These are phyloP conservation scores for Salvia rosmarinus DNA, from an alignment of 257 asterid genomes.

Conservation along the genomic window DNA sequence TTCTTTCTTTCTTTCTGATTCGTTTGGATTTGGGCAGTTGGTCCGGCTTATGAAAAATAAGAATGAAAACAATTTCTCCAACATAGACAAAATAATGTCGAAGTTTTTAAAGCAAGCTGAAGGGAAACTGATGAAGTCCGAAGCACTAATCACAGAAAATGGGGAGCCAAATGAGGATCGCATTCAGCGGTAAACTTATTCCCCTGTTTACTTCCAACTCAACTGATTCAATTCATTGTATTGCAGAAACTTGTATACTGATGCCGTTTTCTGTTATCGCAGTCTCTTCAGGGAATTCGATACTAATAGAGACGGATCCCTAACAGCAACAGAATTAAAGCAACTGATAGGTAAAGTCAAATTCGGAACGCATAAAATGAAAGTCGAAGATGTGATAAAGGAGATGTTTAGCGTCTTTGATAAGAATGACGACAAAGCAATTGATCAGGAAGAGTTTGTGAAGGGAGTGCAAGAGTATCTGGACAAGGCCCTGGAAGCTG, in stretches of 20 bases:
- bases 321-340: slow-evolving; percentile 48
- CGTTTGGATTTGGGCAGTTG: slow-evolving; percentile 33
- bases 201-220: not conserved
- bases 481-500: slow-evolving; percentile 40
- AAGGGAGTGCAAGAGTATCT: slow-evolving; percentile 47
- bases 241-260: too few species aligned
- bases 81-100: slow-evolving; percentile 46
- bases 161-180: slow-evolving; percentile 57
- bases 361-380: slow-evolving; percentile 44
- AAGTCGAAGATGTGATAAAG: slow-evolving; percentile 37
- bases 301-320: slow-evolving; percentile 28
- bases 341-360: slow-evolving; percentile 42
- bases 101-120: slow-evolving; percentile 55
- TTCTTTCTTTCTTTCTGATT: not conserved
- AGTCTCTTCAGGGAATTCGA: slow-evolving; percentile 54
- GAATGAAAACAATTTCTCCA: slow-evolving; percentile 40
- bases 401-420: slow-evolving; percentile 51
- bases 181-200: slow-evolving; percentile 43
- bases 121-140: slow-evolving; percentile 41
- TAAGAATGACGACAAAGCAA: slow-evolving; percentile 29
- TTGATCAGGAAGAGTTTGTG: slow-evolving; percentile 49
- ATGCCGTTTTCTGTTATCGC: slow-evolving; percentile 13
- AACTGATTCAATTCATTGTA: too few species aligned
- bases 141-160: slow-evolving; percentile 45
- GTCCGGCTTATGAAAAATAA: slow-evolving; percentile 40